These are phyloP conservation scores for Cinnamomum micranthum DNA, from an alignment of 164 flowering plant species.

Conservation along the genomic window DNA sequence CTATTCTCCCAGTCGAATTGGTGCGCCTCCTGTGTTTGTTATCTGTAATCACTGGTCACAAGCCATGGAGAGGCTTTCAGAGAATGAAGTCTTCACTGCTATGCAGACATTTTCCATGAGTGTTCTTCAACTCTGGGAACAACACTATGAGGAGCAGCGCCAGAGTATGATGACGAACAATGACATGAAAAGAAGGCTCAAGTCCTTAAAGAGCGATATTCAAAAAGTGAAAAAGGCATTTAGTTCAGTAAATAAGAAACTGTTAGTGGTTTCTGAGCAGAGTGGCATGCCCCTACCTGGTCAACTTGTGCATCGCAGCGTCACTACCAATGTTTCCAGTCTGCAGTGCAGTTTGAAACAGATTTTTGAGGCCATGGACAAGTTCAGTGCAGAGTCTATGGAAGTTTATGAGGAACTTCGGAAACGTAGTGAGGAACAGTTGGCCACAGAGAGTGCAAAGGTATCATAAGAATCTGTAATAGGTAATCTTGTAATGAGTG, in stretches of 20 bases:
- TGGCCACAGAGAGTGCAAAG: slow-evolving; percentile 30
- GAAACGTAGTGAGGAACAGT: slow-evolving; percentile 49
- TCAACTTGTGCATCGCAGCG: slow-evolving; percentile 41
- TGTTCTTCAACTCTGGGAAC: slow-evolving; percentile 29
- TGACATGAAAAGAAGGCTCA: slow-evolving; percentile 46
- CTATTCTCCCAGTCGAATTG: slow-evolving; percentile 45
- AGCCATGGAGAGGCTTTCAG: slow-evolving; percentile 43
- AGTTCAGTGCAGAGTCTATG: slow-evolving; percentile 49
- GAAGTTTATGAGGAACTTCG: slow-evolving; percentile 67
- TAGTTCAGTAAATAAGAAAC: slow-evolving; percentile 70
- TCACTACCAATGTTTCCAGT: slow-evolving; percentile 34
- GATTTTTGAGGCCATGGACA: slow-evolving; percentile 82
- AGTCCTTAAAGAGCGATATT: slow-evolving; percentile 65
- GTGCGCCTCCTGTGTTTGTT: slow-evolving; percentile 53
- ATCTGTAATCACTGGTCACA: slow-evolving; percentile 46
- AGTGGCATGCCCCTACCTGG: slow-evolving; percentile 30
- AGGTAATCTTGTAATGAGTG: not conserved
- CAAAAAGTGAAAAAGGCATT: slow-evolving; percentile 72
- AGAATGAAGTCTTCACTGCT: slow-evolving; percentile 45
- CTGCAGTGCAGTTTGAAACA: slow-evolving; percentile 56
- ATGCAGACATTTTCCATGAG: slow-evolving; percentile 28
- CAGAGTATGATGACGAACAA: slow-evolving; percentile 24
- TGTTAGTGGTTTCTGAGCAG: slow-evolving; percentile 43
- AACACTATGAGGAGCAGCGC: slow-evolving; percentile 25
- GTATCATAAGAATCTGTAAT: slow-evolving; percentile 1